Base-by-base conservation (phyloP, 2,329 filamentous ascomycete species). In the Xylariaceae sp. region DNA sequence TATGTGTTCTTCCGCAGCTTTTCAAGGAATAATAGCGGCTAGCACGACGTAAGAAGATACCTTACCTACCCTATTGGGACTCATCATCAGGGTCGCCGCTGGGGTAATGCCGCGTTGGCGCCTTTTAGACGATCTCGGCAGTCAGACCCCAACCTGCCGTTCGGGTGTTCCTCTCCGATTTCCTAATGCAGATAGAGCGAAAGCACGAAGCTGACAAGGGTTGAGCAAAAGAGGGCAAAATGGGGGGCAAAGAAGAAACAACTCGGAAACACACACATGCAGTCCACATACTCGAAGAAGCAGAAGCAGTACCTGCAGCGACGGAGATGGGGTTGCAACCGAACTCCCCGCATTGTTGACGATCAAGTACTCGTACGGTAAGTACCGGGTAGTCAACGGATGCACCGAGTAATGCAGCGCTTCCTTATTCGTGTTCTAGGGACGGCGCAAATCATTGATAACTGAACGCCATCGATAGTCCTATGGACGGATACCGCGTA, bases 141-240 rank as follows among this genome's bases (percentile, higher is more conserved):
- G 52, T 59, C n/a, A 42, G 47, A 37, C 39, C 60, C 42, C 13
- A 54, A 54, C 42, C 48, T 44, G 56, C 50, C 42, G 56, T 52
- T 39, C 37, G 54, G 57, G 54, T 34, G 18, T 23, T 18, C 18
- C 8, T 35, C 51, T 64, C 62, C 62, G 62, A 55, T 42, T 58
- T 60, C 59, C 60, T 53, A 51, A 56, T 60, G 11, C 3, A 56
- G 60, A 52, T 30, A 39, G 8, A 39, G 37, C 37, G 37, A 45
- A 45, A n/a, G 42, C 10, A n/a, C 42, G 11, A 45, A n/a, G n/a
- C 11, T 13, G 42, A 13, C 42, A 45, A n/a, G 42, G 42, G 42
- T 13, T n/a, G 42, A 7, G 9, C 8, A 42, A 9, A 42, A 13
- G 37, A 13, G 9, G 37, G 37, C 37, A 42, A 62, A 15, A 44